These are phyloP conservation scores for Phenoliferia sp. DNA, from an alignment of 1,284 basidiomycete genomes.

Conservation along the genomic window DNA sequence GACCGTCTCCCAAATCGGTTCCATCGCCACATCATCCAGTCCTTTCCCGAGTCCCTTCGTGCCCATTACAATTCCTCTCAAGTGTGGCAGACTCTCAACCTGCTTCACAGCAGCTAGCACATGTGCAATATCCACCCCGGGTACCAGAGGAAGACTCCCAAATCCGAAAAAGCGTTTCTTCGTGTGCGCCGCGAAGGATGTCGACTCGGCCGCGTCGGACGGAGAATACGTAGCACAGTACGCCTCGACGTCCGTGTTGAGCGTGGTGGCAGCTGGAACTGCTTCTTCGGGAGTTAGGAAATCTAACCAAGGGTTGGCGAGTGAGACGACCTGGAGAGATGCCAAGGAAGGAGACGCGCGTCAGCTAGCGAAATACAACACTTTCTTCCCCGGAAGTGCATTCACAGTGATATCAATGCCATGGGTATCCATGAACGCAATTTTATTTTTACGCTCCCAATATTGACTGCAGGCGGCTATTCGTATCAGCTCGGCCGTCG, in stretches of 20 bases:
- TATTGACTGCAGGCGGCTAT: slow-evolving; percentile 50
- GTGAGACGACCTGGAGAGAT: slow-evolving; percentile 37
- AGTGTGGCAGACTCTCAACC: slow-evolving; percentile 56
- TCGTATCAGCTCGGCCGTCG: not conserved
- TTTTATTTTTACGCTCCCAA: slow-evolving; percentile 70
- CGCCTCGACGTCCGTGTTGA: slow-evolving; percentile 69
- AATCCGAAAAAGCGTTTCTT: slow-evolving; percentile 70
- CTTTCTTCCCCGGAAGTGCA: no score
- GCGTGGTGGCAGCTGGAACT: slow-evolving; percentile 56
- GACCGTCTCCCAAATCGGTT: slow-evolving; percentile 70
- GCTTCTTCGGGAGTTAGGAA: slow-evolving; percentile 68
- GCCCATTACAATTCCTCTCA: slow-evolving; percentile 75
- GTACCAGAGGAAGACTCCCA: slow-evolving; percentile 75
- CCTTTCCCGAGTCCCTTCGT: slow-evolving; percentile 70
- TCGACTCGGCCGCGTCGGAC: slow-evolving; percentile 29
- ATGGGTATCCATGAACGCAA: slow-evolving; percentile 71
- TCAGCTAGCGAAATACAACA: slow-evolving; percentile 54
- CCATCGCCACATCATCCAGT: slow-evolving; percentile 67
- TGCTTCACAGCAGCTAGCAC: slow-evolving; percentile 61
- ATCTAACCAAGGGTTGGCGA: slow-evolving; percentile 85
- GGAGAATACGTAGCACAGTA: slow-evolving; percentile 64
- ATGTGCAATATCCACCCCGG: slow-evolving; percentile 53
- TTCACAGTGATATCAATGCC: slow-evolving; percentile 52
- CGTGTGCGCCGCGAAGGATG: slow-evolving; percentile 34
- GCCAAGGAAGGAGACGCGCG: not conserved